phyloP scores from a whole-genome alignment of 192 early-diverging fungal genomes.

The Lobosporangium transversale region DNA sequence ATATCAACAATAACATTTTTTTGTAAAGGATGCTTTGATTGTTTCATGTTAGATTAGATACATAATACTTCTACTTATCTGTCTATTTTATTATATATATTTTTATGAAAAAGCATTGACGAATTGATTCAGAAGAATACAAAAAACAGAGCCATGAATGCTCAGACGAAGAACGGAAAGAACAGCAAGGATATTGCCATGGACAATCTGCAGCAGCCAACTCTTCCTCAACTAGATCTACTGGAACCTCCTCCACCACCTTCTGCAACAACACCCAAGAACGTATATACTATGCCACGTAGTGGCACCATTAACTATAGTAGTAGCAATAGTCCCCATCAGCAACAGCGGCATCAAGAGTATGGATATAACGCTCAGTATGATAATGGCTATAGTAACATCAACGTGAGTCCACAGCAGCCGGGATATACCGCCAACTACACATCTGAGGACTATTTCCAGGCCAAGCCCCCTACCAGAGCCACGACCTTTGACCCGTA shows the following conservation, averaged over 20 bases:
- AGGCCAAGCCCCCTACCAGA: conserved; percentile 20
- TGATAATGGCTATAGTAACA: too few species aligned
- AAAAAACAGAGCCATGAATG: conserved; percentile 26
- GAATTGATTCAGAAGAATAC: conserved; percentile 39
- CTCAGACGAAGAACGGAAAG: conserved; percentile 15
- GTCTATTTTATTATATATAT: not conserved
- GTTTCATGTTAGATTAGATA: too few species aligned
- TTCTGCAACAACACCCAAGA: conserved; percentile 14
- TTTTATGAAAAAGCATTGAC: conserved; percentile 18
- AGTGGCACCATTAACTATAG: not conserved
- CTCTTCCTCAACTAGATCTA: conserved; percentile 34
- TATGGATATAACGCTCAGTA: conserved; percentile 11
- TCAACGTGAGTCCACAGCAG: conserved; percentile 19
- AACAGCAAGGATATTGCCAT: conserved; percentile 26
- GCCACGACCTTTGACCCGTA: conserved; percentile 22
- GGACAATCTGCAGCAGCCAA: conserved; percentile 25
- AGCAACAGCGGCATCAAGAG: conserved; percentile 13
- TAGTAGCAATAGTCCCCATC: not conserved
- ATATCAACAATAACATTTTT: too few species aligned
- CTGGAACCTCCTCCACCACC: conserved; percentile 9
- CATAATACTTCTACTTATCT: too few species aligned
- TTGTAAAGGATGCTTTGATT: too few species aligned
- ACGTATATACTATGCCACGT: conserved; percentile 4
- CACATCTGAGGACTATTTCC: conserved; percentile 31
- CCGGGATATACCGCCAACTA: conserved; percentile 30